Base-by-base conservation (phyloP, 108 stramenopile species). In the Cyclostephanos invisitatus region DNA sequence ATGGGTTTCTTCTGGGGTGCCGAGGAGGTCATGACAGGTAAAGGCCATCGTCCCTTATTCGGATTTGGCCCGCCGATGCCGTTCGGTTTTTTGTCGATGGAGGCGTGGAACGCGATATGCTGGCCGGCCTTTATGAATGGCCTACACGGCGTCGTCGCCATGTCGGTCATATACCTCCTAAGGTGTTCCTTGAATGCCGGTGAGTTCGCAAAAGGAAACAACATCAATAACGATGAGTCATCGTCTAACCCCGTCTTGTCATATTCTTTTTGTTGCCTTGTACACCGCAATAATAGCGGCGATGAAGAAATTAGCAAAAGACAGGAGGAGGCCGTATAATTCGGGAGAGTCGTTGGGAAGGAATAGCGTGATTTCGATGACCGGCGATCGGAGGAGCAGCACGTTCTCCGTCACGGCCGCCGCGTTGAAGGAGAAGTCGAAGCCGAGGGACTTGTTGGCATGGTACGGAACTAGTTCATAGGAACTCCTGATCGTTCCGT, bases 151-250 rank as follows among this genome's bases (percentile, higher is more conserved):
- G 77, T 81, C 29, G 51, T 85, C 54, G 88, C 92, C 22, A 75
- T 93, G 85, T 84, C 80, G 7, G 63, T 91, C 36, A 78, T 93
- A 49, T 91, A 91, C 62, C 48, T 93, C 40, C 38, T 93, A 22
- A 87, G 92, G 10, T 87, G 76, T 42, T 89, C 88, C 11, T 57
- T 93, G 11, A 89, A 91, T 74, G 87, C 80, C 6, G 46, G 51
- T 53, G 51, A 53, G 70, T 62, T 40, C n/a, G n/a, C n/a, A n/a
- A n/a, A n/a, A n/a, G n/a, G n/a, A n/a, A n/a, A n/a, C n/a, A n/a
- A n/a, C n/a, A n/a, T n/a, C n/a, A n/a, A n/a, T n/a, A n/a, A n/a
- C n/a, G n/a, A n/a, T n/a, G n/a, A n/a, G n/a, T n/a, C n/a, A n/a
- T 32, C 2, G 32, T 32, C 32, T 32, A 32, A 32, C 32, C 32